Evolutionary conservation across 2,329 filamentous ascomycete species (phyloP).

Genomic region (Fusarium camptoceras): DNA sequence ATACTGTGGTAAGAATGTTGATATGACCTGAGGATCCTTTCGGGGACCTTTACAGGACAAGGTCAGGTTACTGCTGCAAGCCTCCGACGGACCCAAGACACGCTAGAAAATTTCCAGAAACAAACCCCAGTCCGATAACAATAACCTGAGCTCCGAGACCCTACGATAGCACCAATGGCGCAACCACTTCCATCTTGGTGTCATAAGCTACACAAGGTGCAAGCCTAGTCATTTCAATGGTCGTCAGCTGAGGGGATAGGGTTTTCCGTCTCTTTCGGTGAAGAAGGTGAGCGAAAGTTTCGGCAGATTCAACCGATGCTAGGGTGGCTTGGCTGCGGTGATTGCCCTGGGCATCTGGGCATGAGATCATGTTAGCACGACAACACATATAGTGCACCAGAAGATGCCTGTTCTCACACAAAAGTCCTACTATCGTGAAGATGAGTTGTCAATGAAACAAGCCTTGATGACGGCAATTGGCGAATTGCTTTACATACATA

Average conservation of each 20-base stretch:
- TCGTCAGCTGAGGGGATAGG: conserved; percentile 43
- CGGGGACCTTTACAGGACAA: conserved; percentile 28
- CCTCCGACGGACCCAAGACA: conserved; percentile 23
- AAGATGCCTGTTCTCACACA: neutral
- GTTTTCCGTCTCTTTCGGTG: conserved; percentile 14
- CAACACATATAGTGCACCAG: neutral
- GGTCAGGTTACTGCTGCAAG: neutral
- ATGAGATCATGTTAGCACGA: conserved; percentile 12
- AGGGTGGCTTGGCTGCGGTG: conserved; percentile 16
- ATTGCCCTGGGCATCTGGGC: conserved; percentile 14
- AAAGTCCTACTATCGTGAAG: too few relatives aligned
- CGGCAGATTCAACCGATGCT: conserved; percentile 14
- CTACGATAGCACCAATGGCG: conserved; percentile 5
- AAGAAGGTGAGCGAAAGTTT: conserved; percentile 18
- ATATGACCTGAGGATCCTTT: conserved; percentile 40
- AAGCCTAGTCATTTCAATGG: conserved; percentile 22
- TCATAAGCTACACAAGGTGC: neutral
- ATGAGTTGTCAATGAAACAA: neutral
- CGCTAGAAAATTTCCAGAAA: conserved; percentile 49
- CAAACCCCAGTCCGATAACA: conserved; percentile 18
- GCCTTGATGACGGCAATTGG: neutral
- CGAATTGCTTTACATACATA: neutral
- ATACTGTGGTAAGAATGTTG: conserved; percentile 7
- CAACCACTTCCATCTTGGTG: conserved; percentile 20
- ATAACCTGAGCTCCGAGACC: neutral